Base-by-base conservation (phyloP, 2,329 filamentous ascomycete genomes). In the Cytospora schulzeri region DNA sequence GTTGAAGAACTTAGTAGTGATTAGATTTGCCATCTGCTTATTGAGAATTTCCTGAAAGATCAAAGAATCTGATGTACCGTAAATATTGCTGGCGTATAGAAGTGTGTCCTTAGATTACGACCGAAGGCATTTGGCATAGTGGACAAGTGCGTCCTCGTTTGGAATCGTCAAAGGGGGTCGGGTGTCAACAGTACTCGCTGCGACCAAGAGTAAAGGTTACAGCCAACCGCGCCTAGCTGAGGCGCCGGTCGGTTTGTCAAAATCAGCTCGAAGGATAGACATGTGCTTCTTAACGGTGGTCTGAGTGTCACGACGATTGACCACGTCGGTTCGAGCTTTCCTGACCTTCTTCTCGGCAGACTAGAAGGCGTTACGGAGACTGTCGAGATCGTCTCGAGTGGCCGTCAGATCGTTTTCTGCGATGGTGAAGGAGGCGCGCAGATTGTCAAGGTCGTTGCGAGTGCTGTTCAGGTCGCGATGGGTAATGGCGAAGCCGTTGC, bases 21-120 rank as follows among this genome's bases (percentile, higher is more conserved):
- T 11, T 3, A 29, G 12, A 11, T 17, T 22, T 4, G 1, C 31
- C 24, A 9, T 3, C 14, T 28, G 4, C 19, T 58, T 17, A 12
- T 57, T 57, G 24, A 14, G 11, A 9, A 58, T 24, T 3, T 50
- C 56, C 28, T 33, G 19, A 1, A 48, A 7, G 11, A 58, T 15
- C 26, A 38, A 58, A 58, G 11, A 26, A 31, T 58, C 38, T 4
- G 56, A 58, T 3, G 56, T 58, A 26, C 56, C 56, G 19, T 38
- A 58, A 12, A 58, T 26, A 4, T 19, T 57, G 11, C n/a, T 50
- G n/a, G 56, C 29, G 26, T 22, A 50, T 11, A 26, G 38, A 26
- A 48, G 12, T 14, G 56, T 58, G 5, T 38, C 17, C 35, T 15
- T 17, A 17, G 19, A 41, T 15, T 19, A 17, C 38, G 19, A 17